Percentiles rank a stretch among this genome's conserved stretches.
Evolutionary conservation across 331 rosid species (phyloP).

Genomic region (Malus hybrid): DNA sequence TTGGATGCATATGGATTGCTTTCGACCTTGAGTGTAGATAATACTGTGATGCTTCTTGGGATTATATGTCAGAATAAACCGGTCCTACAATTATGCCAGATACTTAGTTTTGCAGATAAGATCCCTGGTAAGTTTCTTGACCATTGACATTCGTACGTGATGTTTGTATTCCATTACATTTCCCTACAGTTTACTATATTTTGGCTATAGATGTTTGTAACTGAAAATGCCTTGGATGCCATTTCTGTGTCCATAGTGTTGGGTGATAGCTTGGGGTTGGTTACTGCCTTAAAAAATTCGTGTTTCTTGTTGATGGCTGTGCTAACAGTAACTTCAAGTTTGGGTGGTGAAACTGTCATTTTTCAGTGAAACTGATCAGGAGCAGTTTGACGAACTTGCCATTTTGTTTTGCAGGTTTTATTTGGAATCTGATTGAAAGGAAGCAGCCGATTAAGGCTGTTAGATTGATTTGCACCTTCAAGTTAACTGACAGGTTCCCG

Average conservation of each 20-base stretch:
- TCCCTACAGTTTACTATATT: neutral
- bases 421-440: slow-evolving; percentile 30
- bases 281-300: neutral
- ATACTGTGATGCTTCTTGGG: slow-evolving; percentile 40
- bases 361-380: neutral
- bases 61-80: slow-evolving; percentile 30
- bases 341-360: neutral
- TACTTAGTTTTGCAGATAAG: slow-evolving; percentile 30
- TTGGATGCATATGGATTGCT: slow-evolving; percentile 36
- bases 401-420: slow-evolving; percentile 31
- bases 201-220: neutral
- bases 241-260: neutral
- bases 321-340: neutral
- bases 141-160: neutral
- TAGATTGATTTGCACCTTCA: slow-evolving; percentile 39
- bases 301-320: neutral
- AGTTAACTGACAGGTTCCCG: slow-evolving; percentile 29
- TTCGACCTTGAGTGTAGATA: slow-evolving; percentile 27
- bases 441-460: slow-evolving; percentile 38
- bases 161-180: neutral
- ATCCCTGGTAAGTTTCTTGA: slow-evolving; percentile 39
- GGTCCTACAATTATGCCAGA: slow-evolving; percentile 30
- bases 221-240: neutral
- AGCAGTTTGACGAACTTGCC: neutral
- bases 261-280: neutral